Base-by-base conservation (phyloP, 2,329 filamentous ascomycete genomes). In the Cytospora piceae region DNA sequence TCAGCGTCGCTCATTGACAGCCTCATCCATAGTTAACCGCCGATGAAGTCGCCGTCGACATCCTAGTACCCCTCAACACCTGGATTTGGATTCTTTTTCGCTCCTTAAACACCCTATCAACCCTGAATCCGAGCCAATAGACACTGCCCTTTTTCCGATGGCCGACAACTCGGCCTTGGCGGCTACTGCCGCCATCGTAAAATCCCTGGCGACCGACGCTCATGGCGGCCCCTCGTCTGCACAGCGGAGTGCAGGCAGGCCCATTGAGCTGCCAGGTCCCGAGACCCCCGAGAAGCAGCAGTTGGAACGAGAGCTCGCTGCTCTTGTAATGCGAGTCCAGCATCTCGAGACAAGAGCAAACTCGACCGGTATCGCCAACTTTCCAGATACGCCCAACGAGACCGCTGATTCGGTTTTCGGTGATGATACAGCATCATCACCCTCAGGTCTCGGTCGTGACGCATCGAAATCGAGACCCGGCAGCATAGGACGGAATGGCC, bases 321-420 rank as follows among this genome's bases (percentile, higher is more conserved):
- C 91, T 64, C 85, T 98, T 69, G 86, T 90, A 67, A 81, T 88
- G 68, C 85, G 95, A 71, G 87, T 98, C 71, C 90, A 93, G 70
- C 87, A 89, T 70, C 87, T 98, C 71, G 94, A 98, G 81, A 87
- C 87, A 71, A 90, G 90, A 79, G 90, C 91, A 70, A 86, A 85
- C 73, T 81, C 85, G 65, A 77, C 84, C 66, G 83, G 84, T 70
- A 68, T 61, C 63, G 80, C 84, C 69, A 78, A 79, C 64, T 85
- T 94, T 72, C 93, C 93, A 72, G 90, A 94, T 74, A 95, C 92
- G 12, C 92, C 93, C 57, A 93, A 90, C 76, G 92, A 95, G 80
- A 86, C 84, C 59, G 82, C 83, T 71, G 85, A 86, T 73, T 90
- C 88, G 70, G 82, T 89, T 54, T 87, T 89, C 74, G 82, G 82